Base-by-base conservation (phyloP, 2,329 filamentous ascomycete genomes). In the Penicillium sp. region DNA sequence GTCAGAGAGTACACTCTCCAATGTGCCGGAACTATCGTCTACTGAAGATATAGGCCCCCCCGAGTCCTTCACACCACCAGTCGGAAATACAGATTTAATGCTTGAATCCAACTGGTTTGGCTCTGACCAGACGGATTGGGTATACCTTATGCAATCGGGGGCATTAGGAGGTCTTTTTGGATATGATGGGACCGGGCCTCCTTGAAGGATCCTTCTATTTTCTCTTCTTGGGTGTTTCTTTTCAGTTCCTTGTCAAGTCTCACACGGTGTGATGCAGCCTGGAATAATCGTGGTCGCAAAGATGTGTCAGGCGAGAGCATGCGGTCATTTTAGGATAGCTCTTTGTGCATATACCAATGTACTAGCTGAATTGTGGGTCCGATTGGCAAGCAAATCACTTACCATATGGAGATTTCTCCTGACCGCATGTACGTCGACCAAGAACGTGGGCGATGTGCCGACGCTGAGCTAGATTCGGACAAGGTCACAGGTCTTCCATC, bases 61-160 rank as follows among this genome's bases (percentile, higher is more conserved):
- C 10, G 4, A n/a, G n/a, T n/a, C n/a, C n/a, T n/a, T n/a, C 11
- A 40, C 36, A 40, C 23, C 47, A 3, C 24, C 23, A 2, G 19
- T 44, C 28, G 29, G 44, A 31, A 18, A 28, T 18, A 14, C 13
- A 13, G 28, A 23, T 18, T 16, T 55, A 13, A 28, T 42, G 14
- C 29, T 37, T 45, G 47, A 19, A 4, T 34, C 29, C 9, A 33
- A 16, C 14, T 40, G 23, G 19, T 13, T 48, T 13, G 52, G 19
- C 8, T 56, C 54, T 11, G 46, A 56, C 5, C 42, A 59, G 36
- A 40, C 43, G 24, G 50, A 52, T 26, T 61, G 56, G 56, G 47
- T 46, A 34, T 48, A 52, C 19, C 16, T 58, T 13, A 51, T 55
- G 37, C 48, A 56, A 18, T 48, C 51, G 37, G 53, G 48, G 11